phyloP scores from a whole-genome alignment of 1,284 basidiomycete species.

The Gomphus bonarii region DNA sequence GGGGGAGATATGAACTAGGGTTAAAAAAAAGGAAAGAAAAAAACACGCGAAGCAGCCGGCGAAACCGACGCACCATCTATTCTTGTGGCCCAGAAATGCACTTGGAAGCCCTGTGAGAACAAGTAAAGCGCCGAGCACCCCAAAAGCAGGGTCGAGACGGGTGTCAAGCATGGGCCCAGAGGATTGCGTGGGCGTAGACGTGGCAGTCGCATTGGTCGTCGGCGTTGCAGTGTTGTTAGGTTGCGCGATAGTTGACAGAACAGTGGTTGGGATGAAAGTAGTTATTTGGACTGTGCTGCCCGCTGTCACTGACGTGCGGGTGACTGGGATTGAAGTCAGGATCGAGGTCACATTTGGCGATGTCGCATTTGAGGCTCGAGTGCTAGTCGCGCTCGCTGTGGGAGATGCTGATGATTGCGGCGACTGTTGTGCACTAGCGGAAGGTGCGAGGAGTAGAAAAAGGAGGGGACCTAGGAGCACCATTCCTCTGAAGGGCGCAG shows the following conservation, averaged over 20 bases:
- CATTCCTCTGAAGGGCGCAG: constrained; percentile 11
- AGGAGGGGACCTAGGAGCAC: constrained; percentile 10
- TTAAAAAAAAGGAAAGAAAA: too few species aligned
- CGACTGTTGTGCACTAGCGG: constrained; percentile 17
- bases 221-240: constrained; percentile 23
- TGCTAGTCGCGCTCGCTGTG: constrained; percentile 1
- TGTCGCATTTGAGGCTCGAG: constrained; percentile 14
- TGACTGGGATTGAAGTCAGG: constrained; percentile 30
- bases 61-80: constrained; percentile 55
- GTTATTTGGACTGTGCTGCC: constrained; percentile 24
- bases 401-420: constrained; percentile 12
- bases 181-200: constrained; percentile 32
- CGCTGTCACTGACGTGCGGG: constrained; percentile 30
- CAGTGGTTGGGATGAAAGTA: constrained; percentile 44
- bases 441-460: constrained; percentile 17
- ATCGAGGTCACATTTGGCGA: constrained; percentile 19
- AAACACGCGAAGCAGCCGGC: constrained; percentile 7
- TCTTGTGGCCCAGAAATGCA: constrained; percentile 87
- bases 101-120: constrained; percentile 86
- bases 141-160: constrained; percentile 80
- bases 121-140: constrained; percentile 78
- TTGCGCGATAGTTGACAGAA: constrained; percentile 38
- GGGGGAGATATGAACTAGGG: not conserved
- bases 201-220: constrained; percentile 29
- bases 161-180: constrained; percentile 50